Evolutionary conservation across 1,284 basidiomycete genomes (phyloP).

Genomic region (Agroathelia rolfsii): DNA sequence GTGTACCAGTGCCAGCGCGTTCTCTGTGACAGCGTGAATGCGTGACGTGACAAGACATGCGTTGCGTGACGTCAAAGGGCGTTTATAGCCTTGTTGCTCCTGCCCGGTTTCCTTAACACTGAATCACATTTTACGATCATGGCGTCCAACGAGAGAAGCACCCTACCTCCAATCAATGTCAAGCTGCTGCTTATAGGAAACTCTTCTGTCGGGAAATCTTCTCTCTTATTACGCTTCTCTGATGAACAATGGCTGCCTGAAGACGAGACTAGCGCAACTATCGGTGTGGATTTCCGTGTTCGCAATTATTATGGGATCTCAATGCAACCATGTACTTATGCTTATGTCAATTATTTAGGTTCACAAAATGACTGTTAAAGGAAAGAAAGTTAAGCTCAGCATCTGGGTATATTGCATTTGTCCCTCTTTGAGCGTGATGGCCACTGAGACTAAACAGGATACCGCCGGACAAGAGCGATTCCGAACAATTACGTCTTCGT

Average conservation of each 20-base stretch:
- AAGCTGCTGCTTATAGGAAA: conserved; percentile 77
- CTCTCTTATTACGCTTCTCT: conserved; percentile 86
- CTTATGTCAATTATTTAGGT: conserved; percentile 42
- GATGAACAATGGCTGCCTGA: conserved; percentile 94
- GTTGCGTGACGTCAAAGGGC: no score
- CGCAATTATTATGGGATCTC: conserved; percentile 39
- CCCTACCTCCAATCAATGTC: conserved; percentile 44
- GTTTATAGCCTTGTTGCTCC: no score
- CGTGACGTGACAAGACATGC: no score
- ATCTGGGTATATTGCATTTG: conserved; percentile 58
- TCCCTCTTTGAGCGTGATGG: neutral
- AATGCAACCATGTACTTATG: neutral
- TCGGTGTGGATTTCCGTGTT: conserved; percentile 78
- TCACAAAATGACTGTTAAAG: conserved; percentile 75
- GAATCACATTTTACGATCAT: no score
- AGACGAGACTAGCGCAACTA: conserved; percentile 93
- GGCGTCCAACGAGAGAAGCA: no score
- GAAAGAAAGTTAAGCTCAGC: conserved; percentile 71
- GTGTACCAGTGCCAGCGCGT: no score
- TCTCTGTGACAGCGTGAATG: no score
- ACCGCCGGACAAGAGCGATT: conserved; percentile 89
- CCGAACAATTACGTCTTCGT: conserved; percentile 84
- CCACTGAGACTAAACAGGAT: conserved; percentile 42
- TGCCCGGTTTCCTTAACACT: neutral
- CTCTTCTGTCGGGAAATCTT: conserved; percentile 88